Base-by-base conservation (phyloP, 306 rosid species). In the Cucurbita maxima region DNA sequence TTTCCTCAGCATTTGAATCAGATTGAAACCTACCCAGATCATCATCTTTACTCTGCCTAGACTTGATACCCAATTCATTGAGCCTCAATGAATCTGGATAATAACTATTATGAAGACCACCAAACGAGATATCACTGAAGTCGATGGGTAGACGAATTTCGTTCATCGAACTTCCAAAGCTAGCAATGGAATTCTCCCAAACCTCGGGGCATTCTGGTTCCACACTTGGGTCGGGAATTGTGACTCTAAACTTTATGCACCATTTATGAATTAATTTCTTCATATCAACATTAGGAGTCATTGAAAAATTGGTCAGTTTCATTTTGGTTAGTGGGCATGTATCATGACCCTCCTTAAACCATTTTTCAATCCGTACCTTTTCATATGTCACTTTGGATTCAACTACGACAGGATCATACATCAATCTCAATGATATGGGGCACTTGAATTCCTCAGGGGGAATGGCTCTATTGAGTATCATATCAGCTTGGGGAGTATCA, bases 391-490 rank as follows among this genome's bases (percentile, higher is more conserved):
- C 83, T 63, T 96, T 96, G 5, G 99, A 95, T 22, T 82, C 92
- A 78, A 95, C 83, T 40, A 89, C 83, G 55, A 95, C 97, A 55
- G 99, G 99, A 83, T 95, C 96, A 48, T 85, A 82, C 97, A 95
- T 95, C 85, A 95, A 52, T 77, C 81, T 84, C 53, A 81, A 84
- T 72, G 98, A 92, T 72, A 92, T 79, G 34, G 96, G 89, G 56
- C 98, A 90, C 44, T 75, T 82, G 69, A 83, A 90, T 76, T 83
- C 90, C 79, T 82, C 84, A 14, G 96, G 96, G 15, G 87, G 91
- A 51, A 74, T 71, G 73, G 58, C 68, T 76, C 81, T 81, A 66
- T 75, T 78, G 63, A 79, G 76, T 75, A 83, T 20, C 22, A 66
- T 68, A 50, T 76, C 68, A 13, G 66, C 72, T 76, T 54, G 80